Percentiles rank a stretch among this genome's conserved stretches.
Evolutionary conservation across 2,329 filamentous ascomycete genomes (phyloP).

Genomic region (Piedraia hortae): DNA sequence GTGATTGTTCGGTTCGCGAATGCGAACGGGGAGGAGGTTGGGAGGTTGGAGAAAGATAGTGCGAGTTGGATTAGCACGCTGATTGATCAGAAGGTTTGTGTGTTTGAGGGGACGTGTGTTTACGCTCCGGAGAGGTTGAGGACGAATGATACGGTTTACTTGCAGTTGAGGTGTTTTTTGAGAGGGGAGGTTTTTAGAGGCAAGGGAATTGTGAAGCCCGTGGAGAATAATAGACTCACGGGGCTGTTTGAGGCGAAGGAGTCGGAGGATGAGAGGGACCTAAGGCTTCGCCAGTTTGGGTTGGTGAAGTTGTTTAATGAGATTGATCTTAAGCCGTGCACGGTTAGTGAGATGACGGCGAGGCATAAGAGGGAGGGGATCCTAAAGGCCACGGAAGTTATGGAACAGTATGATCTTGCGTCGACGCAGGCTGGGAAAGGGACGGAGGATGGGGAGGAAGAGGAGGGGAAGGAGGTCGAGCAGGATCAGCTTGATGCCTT

Average conservation of each 20-base stretch:
- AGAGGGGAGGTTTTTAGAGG: constrained; percentile 46
- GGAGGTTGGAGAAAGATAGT: constrained; percentile 59
- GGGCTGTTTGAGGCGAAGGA: constrained; percentile 66
- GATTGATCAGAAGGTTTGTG: constrained; percentile 70
- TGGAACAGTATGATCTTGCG: constrained; percentile 41
- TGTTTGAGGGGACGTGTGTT: constrained; percentile 66
- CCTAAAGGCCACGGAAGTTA: constrained; percentile 63
- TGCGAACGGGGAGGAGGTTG: constrained; percentile 49
- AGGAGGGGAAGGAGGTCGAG: constrained; percentile 68
- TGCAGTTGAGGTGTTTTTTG: constrained; percentile 60
- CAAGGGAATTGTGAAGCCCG: constrained; percentile 30
- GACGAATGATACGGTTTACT: constrained; percentile 80
- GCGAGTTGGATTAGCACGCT: constrained; percentile 80
- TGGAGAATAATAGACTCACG: constrained; percentile 41
- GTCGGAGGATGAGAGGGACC: constrained; percentile 53
- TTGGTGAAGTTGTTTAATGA: constrained; percentile 75
- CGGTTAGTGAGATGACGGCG: constrained; percentile 43
- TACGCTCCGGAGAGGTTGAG: constrained; percentile 62
- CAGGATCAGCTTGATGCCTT: constrained; percentile 83
- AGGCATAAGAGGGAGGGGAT: constrained; percentile 62
- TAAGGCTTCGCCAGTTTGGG: constrained; percentile 63
- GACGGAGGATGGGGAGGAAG: constrained; percentile 21
- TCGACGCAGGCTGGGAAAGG: constrained; percentile 18
- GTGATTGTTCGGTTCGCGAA: constrained; percentile 83
- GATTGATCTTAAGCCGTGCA: constrained; percentile 53